Evolutionary conservation across 371 early-diverging fungal genomes (phyloP), one percentile per base, ranked within the genome.

Genomic region (Mortierella sp.): DNA sequence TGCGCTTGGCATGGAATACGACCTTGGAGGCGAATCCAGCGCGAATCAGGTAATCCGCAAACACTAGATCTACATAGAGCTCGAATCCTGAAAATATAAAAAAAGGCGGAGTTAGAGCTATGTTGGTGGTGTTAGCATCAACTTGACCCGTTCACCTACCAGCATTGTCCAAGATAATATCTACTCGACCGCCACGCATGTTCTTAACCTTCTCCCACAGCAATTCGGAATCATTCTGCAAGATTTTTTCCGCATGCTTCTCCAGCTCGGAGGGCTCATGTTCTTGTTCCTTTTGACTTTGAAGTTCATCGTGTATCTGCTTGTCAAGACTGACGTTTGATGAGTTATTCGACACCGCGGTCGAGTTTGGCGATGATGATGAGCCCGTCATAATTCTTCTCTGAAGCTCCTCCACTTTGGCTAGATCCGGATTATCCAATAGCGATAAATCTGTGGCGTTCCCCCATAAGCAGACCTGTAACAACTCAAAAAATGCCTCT

Each of bases 381-480:
- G 75, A 40, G n/a, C 49, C 51, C 72, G 65, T 74, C 78, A 78
- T 73, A 70, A 79, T 61, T 29, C 80, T 83, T 23, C 88, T 88
- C 66, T 95, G 95, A 69, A 93, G 80, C 60, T 89, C 87, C 61
- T 91, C 86, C 42, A 95, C 86, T 37, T 91, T 91, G 49, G 88
- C 91, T 68, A 87, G 85, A 49, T 86, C 88, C 64, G 94, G 89
- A 66, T 94, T 90, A 22, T 91, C 90, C 66, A 95, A 83, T 70
- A 96, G 83, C 53, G 93, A 93, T 69, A 96, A 83, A 74, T 96
- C 96, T 2, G 93, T 93, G 28, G 93, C 92, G 85, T 97, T 97
- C 2, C 97, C 97, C 97, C 97, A 97, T 43, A 96, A 83, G 28
- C 90, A 91, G 31, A 93, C 87, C 78, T 93, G 91, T 23, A 89